These are phyloP conservation scores for Dysphania ambrosioides DNA, from an alignment of 148 eudicot species.

Conservation along the genomic window DNA sequence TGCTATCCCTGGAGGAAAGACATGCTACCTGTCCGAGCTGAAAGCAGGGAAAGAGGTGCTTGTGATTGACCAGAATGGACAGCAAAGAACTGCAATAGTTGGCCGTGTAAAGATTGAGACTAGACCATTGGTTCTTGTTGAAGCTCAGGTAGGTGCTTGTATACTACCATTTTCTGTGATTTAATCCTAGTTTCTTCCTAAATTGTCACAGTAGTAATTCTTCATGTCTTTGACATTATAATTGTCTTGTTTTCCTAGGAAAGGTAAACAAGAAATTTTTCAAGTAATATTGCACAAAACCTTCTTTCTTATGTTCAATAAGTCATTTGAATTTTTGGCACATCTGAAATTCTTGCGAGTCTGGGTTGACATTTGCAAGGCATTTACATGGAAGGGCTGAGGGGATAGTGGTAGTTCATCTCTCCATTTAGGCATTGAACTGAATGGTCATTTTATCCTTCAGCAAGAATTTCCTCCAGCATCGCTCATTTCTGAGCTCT, in stretches of 20 bases:
- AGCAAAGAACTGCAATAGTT: conserved; percentile 69
- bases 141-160: conserved; percentile 57
- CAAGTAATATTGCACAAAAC: background rate
- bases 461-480: no score
- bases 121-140: conserved; percentile 74
- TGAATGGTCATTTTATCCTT: no score
- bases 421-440: background rate
- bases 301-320: background rate
- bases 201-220: background rate
- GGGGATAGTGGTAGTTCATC: background rate
- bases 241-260: background rate
- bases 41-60: conserved; percentile 78
- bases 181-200: background rate
- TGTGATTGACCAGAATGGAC: conserved; percentile 67
- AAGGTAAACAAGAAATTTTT: background rate
- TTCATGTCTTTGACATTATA: background rate
- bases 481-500: no score
- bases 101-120: conserved; percentile 95
- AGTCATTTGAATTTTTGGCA: background rate
- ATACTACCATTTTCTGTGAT: background rate
- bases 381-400: background rate
- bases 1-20: conserved; percentile 84
- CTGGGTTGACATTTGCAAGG: background rate
- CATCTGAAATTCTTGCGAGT: background rate
- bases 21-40: conserved; percentile 87